Evolutionary conservation across 805 yeast genomes (phyloP), one percentile per base, ranked within the genome.

Genomic region (Middelhovenomyces tepae): DNA sequence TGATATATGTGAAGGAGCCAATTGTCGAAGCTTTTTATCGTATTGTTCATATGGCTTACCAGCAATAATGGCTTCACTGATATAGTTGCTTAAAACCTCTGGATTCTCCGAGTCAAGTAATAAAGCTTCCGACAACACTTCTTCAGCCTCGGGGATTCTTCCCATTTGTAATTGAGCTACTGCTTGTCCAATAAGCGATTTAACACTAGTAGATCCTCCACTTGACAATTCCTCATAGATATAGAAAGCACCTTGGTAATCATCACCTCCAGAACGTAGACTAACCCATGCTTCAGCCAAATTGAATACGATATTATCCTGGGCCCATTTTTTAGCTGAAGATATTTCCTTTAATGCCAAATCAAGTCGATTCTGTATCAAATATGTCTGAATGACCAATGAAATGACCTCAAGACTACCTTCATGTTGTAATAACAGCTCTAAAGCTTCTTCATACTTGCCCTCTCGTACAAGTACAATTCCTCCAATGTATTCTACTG

Each of bases 71-170:
- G 74, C 69, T 33, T 71, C 68, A 2, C 85, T 68, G 39, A 82
- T 73, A 50, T 75, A 68, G 51, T 79, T 75, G 29, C 85, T 81
- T 39, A 67, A 57, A 23, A 59, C 64, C 11, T 59, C 60, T 20
- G 62, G 56, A 22, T 54, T 45, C 28, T 57, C 57, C 7, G 58
- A 45, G 11, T 53, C 63, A 28, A 60, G 52, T 39, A 59, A 61
- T n/a, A 63, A 59, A n/a, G 71, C 65, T 21, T 62, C 50, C 25
- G 42, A 31, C 18, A 64, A 35, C 8, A 59, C 63, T 41, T 82
- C 83, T 38, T 71, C 69, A 7, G 95, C 87, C 59, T 89, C 96
- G 2, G 87, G 89, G 36, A 73, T 63, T 50, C 87, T 81, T 32
- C 76, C 73, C 53, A 85, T 70, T 60, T 83, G 85, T 47, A 87